Evolutionary conservation across 169 alveolate genomes (phyloP).

Genomic region (Fabrea salina): DNA sequence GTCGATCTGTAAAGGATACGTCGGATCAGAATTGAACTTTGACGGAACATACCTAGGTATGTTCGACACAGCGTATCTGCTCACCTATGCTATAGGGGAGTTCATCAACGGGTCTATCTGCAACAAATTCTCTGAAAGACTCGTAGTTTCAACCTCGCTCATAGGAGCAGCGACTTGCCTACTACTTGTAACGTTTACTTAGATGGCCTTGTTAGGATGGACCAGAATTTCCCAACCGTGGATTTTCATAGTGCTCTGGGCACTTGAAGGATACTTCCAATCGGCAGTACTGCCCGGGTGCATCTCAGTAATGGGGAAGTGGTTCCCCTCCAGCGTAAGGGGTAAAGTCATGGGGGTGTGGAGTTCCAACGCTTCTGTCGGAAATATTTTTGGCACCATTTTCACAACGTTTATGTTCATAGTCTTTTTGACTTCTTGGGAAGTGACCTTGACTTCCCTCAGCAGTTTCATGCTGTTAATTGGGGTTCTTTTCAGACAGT

Average conservation of each 20-base stretch:
- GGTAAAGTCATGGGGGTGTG: conserved; percentile 22
- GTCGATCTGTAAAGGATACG: conserved; percentile 12
- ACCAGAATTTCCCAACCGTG: too few species aligned
- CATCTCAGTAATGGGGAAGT: not conserved
- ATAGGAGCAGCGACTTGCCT: not conserved
- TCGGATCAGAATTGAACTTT: conserved; percentile 20
- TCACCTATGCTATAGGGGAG: conserved; percentile 42
- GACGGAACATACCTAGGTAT: conserved; percentile 31
- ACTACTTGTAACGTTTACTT: not conserved
- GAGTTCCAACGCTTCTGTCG: conserved; percentile 10
- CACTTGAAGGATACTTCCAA: not conserved
- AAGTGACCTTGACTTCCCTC: too few species aligned
- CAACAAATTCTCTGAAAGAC: conserved; percentile 16
- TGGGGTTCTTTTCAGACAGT: too few species aligned
- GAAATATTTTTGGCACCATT: not conserved
- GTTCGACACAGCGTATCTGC: conserved; percentile 44
- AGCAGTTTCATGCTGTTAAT: too few species aligned
- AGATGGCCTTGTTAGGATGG: not conserved
- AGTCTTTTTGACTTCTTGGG: too few species aligned
- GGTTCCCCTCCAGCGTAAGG: not conserved
- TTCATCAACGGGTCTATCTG: conserved; percentile 46
- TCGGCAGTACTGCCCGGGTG: conserved; percentile 15
- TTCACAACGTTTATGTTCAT: too few species aligned
- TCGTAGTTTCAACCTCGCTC: not conserved
- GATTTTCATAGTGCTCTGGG: not conserved